Conservation (phyloP, 306 rosid genomes). For the Spatholobus suberectus region DNA sequence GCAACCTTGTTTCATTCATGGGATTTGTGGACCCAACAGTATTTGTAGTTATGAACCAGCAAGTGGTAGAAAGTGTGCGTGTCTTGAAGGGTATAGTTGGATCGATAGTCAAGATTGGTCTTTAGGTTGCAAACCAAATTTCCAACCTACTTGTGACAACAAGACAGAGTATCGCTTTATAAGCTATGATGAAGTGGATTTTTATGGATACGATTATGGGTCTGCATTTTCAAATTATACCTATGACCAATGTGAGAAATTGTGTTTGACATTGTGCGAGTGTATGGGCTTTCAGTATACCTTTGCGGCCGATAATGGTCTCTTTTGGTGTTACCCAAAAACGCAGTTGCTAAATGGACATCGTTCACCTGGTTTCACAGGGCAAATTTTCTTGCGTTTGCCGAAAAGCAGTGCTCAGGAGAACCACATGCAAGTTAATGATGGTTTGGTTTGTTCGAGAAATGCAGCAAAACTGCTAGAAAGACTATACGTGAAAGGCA, state of each 20-base stretch:
- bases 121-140: conserved; percentile 14
- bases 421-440: background rate
- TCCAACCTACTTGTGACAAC: conserved; percentile 19
- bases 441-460: background rate
- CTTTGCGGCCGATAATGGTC: background rate
- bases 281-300: conserved; percentile 44
- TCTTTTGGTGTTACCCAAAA: conserved; percentile 37
- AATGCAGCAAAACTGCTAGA: background rate
- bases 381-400: conserved; percentile 37
- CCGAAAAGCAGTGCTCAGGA: conserved; percentile 7
- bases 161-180: conserved; percentile 4
- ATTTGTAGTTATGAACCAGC: background rate
- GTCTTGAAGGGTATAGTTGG: conserved; percentile 17
- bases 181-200: background rate
- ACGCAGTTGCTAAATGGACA: conserved; percentile 38
- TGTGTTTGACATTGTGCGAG: conserved; percentile 13
- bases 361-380: background rate
- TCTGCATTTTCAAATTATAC: background rate
- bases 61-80: background rate
- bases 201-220: conserved; percentile 4
- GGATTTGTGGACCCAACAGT: conserved; percentile 19
- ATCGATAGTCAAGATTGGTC: conserved; percentile 2
- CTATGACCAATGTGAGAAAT: conserved; percentile 9
- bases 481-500: conserved; percentile 4
- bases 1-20: conserved; percentile 22